Base-by-base conservation (phyloP, 345 rosid species). In the Heritiera littoralis region DNA sequence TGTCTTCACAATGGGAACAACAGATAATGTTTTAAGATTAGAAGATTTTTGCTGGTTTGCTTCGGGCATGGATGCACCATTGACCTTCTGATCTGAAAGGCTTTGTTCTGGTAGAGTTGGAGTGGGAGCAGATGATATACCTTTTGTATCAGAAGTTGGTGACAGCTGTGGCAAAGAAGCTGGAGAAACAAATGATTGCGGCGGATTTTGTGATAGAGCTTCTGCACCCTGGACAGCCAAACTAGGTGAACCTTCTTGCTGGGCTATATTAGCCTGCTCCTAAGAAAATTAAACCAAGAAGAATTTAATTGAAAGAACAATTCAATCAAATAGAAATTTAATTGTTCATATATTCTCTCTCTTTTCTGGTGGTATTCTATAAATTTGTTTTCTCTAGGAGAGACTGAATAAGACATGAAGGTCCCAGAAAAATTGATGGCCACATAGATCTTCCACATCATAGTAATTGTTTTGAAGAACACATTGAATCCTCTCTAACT, bases 71-170 rank as follows among this genome's bases (percentile, higher is more conserved):
- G 78, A 70, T 69, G 82, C 77, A 70, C 51, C 82, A 51, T 78
- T 81, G 84, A 76, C 82, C 73, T 83, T 87, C 67, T 76, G 78
- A 3, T 79, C 82, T 46, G 86, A 84, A 35, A 79, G 60, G 76
- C 49, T 85, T 74, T 79, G 86, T 61, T 80, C 92, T 40, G 76
- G 85, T 59, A 77, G 78, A 81, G 87, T 74, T 73, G 91, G 88
- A 85, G 80, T 69, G 60, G 90, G 81, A 83, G 85, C 89, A 77
- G 89, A 69, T 55, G 89, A 81, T 78, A 85, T 59, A 70, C 87
- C 81, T 78, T 88, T 87, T 60, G 88, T 82, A 74, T 89, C 89
- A 70, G 92, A 89, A 84, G 92, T 89, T 77, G 88, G 86, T 66
- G 92, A 87, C 40, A 81, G 60, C 80, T 86, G 84, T 65, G 84